Evolutionary conservation across 306 rosid genomes (phyloP), one percentile per base, ranked within the genome.

Genomic region (Nissolia schottii): DNA sequence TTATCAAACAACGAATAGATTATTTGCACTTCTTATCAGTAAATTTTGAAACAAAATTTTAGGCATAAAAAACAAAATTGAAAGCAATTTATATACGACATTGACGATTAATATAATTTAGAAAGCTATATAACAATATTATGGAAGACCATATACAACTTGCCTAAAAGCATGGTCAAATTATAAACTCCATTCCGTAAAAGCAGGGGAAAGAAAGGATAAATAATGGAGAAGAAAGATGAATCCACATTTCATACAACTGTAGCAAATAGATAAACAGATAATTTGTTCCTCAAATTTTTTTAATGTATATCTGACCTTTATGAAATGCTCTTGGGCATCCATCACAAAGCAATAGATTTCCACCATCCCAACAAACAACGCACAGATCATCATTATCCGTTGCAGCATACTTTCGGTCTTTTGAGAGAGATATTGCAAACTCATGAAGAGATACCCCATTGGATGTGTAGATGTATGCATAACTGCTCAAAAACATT

Each of bases 301-400:
- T 38, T 38, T 15, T 54, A 31, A 80, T 54, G 70, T 67, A 77
- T 67, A 53, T 75, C 86, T 82, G 65, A 93, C 98, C 98, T 93
- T 80, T 89, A 81, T 93, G 98, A 86, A 93, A 90, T 46, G 97
- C 97, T 85, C 97, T 89, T 48, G 97, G 98, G 88, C 98, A 93
- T 65, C 96, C 97, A 83, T 93, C 97, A 79, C 98, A 90, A 65
- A 93, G 97, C 82, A 93, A 75, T 74, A 93, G 90, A 77, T 89
- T 87, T 56, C 98, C 97, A 77, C 97, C 97, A 83, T 93, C 98
- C 84, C 84, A 83, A 83, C 98, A 93, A 81, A 90, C 84, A 82
- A 93, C 67, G 85, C 97, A 93, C 41, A 87, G 41, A 85, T 93
- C 96, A 83, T 93, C 98, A 75, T 90, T 90, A 85, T 90, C 97